Percentiles rank a stretch among this genome's conserved stretches.
Evolutionary conservation across 2,329 filamentous ascomycete genomes (phyloP).

Genomic region (Colletotrichum eleusines): DNA sequence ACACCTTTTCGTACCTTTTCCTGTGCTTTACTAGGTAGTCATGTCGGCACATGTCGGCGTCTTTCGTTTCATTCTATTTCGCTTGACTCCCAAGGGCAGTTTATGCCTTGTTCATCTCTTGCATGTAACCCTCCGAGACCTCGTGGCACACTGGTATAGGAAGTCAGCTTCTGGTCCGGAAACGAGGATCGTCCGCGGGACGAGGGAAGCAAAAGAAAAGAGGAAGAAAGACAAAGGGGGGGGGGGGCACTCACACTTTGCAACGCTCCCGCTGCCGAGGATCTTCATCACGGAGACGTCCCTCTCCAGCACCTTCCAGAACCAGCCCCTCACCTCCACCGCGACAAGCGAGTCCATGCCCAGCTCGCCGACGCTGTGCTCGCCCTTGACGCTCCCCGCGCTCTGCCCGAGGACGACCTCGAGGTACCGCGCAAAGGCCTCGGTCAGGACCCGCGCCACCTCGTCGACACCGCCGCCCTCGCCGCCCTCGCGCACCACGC

Average conservation of each 20-base stretch:
- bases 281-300: constrained; percentile 62
- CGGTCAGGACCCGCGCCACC: constrained; percentile 46
- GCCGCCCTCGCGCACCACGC: constrained; percentile 36
- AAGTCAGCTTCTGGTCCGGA: constrained; percentile 6
- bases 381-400: constrained; percentile 47
- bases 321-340: constrained; percentile 60
- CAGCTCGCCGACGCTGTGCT: constrained; percentile 50
- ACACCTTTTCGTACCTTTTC: no score
- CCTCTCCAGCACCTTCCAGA: constrained; percentile 56
- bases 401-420: constrained; percentile 42
- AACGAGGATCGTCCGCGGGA: not conserved
- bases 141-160: constrained; percentile 23
- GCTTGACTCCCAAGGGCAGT: no score
- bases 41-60: not conserved
- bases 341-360: constrained; percentile 49
- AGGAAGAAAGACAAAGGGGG: no score
- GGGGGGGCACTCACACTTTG: constrained; percentile 39
- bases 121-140: constrained; percentile 23
- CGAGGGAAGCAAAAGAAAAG: no score
- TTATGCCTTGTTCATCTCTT: constrained; percentile 26
- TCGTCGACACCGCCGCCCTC: constrained; percentile 32
- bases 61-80: not conserved
- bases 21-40: not conserved
- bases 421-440: constrained; percentile 46
- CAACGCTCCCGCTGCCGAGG: constrained; percentile 50